phyloP scores from a whole-genome alignment of 495 filamentous ascomycete species.

The Aspergillus kassunensis region DNA sequence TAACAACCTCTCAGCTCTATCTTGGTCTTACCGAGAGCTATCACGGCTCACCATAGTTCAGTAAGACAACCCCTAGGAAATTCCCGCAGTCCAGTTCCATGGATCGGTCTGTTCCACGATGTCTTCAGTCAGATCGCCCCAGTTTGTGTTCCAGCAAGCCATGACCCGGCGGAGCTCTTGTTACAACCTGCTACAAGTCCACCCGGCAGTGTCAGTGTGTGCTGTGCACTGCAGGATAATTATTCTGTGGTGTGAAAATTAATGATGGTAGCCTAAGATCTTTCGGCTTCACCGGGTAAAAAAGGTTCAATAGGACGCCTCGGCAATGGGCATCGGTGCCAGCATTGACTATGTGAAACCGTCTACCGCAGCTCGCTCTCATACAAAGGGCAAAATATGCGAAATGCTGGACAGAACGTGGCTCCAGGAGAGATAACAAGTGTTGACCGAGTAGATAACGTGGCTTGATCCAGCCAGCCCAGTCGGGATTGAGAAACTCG shows the following conservation, averaged over 20 bases:
- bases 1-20: too few species aligned
- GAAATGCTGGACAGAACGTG: not conserved
- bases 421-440: slow-evolving; percentile 1
- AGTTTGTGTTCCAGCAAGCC: slow-evolving; percentile 9
- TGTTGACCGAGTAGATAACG: not conserved
- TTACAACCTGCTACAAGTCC: slow-evolving; percentile 4
- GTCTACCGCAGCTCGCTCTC: not conserved
- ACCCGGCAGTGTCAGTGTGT: too few species aligned
- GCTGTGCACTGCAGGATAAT: too few species aligned
- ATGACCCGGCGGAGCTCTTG: not conserved
- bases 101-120: slow-evolving; percentile 20
- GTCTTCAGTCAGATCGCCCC: slow-evolving; percentile 13
- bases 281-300: too few species aligned
- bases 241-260: too few species aligned
- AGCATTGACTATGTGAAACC: too few species aligned
- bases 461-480: slow-evolving; percentile 2
- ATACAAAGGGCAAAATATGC: not conserved
- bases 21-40: not conserved
- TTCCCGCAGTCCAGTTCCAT: slow-evolving; percentile 21
- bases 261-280: too few species aligned
- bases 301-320: too few species aligned
- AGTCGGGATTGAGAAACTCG: too few species aligned
- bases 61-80: slow-evolving; percentile 14
- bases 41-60: slow-evolving; percentile 4
- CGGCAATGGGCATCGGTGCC: too few species aligned